Evolutionary conservation across 805 yeast genomes (phyloP).

Genomic region (Allodekkera sacchari): DNA sequence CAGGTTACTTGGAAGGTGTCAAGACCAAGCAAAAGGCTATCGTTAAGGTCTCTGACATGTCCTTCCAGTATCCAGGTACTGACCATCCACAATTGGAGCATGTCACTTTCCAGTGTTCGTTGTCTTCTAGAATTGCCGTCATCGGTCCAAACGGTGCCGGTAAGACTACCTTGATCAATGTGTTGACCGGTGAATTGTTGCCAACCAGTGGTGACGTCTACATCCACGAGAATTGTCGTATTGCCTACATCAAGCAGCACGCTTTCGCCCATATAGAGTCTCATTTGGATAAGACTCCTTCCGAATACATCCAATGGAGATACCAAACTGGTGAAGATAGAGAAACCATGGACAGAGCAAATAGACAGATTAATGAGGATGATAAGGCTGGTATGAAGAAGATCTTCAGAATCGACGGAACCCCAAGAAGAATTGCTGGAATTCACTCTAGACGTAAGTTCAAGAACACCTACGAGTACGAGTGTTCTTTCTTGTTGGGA

Average conservation of each 20-base stretch:
- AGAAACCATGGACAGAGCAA: slow-evolving; percentile 99
- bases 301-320: slow-evolving; percentile 99
- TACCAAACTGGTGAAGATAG: slow-evolving; percentile 99
- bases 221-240: slow-evolving; percentile 99
- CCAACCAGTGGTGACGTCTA: slow-evolving; percentile 98
- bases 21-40: slow-evolving; percentile 99
- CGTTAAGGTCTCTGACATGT: slow-evolving; percentile 94
- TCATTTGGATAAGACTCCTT: slow-evolving; percentile 98
- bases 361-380: slow-evolving; percentile 93
- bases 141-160: slow-evolving; percentile 99
- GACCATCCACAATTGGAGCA: slow-evolving; percentile 86
- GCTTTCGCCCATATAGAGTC: slow-evolving; percentile 99
- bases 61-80: slow-evolving; percentile 99
- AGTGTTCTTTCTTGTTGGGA: slow-evolving; percentile 95
- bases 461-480: slow-evolving; percentile 99
- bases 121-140: slow-evolving; percentile 99
- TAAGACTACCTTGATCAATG: slow-evolving; percentile 97
- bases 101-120: slow-evolving; percentile 97
- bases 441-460: slow-evolving; percentile 97
- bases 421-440: slow-evolving; percentile 94
- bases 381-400: slow-evolving; percentile 99
- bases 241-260: slow-evolving; percentile 99
- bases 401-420: slow-evolving; percentile 97
- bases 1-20: slow-evolving; percentile 99
- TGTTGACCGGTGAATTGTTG: slow-evolving; percentile 97